Conservation (phyloP, 192 early-diverging fungal genomes). For the Coemansia sp. region DNA sequence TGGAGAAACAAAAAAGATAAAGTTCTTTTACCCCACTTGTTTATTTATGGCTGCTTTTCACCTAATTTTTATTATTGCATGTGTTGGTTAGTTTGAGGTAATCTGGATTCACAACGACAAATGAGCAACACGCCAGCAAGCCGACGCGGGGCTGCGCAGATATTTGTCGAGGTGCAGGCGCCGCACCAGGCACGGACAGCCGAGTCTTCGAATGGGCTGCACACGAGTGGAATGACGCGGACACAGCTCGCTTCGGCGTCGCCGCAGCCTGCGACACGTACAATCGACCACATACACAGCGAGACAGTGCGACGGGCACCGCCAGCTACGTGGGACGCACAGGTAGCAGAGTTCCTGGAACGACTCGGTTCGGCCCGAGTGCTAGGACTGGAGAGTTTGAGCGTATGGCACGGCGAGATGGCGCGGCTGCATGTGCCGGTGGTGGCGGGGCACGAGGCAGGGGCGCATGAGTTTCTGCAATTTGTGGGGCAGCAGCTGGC, state of each 20-base stretch:
- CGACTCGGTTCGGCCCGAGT: slow-evolving; percentile 40
- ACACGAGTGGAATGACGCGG: slow-evolving; percentile 23
- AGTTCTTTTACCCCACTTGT: no score
- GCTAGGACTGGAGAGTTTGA: slow-evolving; percentile 42
- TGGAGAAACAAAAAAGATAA: no score
- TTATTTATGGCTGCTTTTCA: no score
- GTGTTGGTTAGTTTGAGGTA: no score
- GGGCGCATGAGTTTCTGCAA: slow-evolving; percentile 30
- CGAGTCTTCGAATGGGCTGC: slow-evolving; percentile 2
- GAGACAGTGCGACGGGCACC: slow-evolving; percentile 11
- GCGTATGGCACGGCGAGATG: slow-evolving; percentile 50
- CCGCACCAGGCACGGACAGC: slow-evolving; percentile 29
- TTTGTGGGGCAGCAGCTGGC: slow-evolving; percentile 44
- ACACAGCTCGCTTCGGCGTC: slow-evolving; percentile 27
- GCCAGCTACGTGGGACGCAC: slow-evolving; percentile 35
- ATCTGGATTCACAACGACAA: no score
- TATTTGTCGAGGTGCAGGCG: slow-evolving; percentile 24
- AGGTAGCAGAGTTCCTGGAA: slow-evolving; percentile 32
- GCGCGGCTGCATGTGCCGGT: slow-evolving; percentile 24
- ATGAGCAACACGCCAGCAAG: slow-evolving; percentile 9
- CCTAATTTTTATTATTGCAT: no score
- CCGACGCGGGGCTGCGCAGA: slow-evolving; percentile 25
- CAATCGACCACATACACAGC: slow-evolving; percentile 28
- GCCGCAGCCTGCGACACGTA: slow-evolving; percentile 35
- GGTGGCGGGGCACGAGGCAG: slow-evolving; percentile 20